Base-by-base conservation (phyloP, 2,329 filamentous ascomycete genomes). In the Verticillium klebahnii region DNA sequence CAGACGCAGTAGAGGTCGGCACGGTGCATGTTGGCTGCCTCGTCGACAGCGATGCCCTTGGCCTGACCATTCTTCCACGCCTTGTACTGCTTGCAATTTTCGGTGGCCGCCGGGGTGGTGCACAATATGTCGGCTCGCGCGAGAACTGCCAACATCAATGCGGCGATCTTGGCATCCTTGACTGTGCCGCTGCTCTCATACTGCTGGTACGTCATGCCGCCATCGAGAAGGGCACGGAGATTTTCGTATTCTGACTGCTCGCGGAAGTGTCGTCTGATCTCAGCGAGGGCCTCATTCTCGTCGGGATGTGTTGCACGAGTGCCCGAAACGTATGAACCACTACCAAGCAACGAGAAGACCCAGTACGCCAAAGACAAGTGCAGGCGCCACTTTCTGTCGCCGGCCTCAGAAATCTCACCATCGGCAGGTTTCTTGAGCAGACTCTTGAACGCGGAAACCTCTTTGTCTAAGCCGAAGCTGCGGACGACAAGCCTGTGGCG, bases 1-100 rank as follows among this genome's bases (percentile, higher is more conserved):
- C 68, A 69, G 62, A 69, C 55, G 14, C 63, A 68, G 36, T 62
- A 65, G 0, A 67, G 61, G 14, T 72, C 69, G 3, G 61, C 61
- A 1, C 67, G 65, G 17, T 60, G 57, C 50, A 69, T 61, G 40
- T 61, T 68, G 17, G 60, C 68, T 0, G 68, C 69, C 36, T 71
- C 65, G 37, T 72, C 69, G 0, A 71, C 37, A 4, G 58, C 66
- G 25, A 71, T 60, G 9, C 59, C 68, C 14, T 59, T 55, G 56
- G 68, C 65, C 1, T 3, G n/a, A 5, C 37, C 11, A 19, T 52
- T n/a, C 23, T 29, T 40, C 50, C 37, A 39, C 14, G 32, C 25
- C 32, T 8, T 57, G 7, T 15, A 37, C 31, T 9, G 25, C 23
- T 3, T 14, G 8, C 15, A 15, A 4, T 37, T 5, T 2, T 25